Percentiles rank a stretch among this genome's conserved stretches.
Conservation (phyloP, 2,329 filamentous ascomycete genomes). For the Monosporascus sp. region DNA sequence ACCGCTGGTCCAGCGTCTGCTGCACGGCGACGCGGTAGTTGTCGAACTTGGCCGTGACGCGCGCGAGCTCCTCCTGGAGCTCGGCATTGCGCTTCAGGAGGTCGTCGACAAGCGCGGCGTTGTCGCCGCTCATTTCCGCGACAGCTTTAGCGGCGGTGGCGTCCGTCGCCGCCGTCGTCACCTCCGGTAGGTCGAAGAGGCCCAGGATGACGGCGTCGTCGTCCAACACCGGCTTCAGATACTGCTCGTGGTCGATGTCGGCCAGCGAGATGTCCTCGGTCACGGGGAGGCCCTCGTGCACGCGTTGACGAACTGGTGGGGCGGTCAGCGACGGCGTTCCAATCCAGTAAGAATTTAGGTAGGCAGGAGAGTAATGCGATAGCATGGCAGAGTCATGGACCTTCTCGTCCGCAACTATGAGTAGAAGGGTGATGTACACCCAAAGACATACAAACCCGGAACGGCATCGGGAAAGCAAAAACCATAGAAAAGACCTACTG, state of each 20-base stretch:
- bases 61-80: constrained; percentile 57
- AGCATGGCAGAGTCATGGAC: no score
- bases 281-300: constrained; percentile 38
- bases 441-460: background rate
- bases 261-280: constrained; percentile 55
- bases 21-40: constrained; percentile 62
- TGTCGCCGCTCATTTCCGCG: constrained; percentile 16
- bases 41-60: constrained; percentile 55
- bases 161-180: constrained; percentile 27
- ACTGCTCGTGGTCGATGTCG: constrained; percentile 71
- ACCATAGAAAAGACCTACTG: constrained; percentile 26
- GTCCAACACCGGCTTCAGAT: constrained; percentile 76
- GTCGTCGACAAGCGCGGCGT: constrained; percentile 30
- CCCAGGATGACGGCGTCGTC: constrained; percentile 87
- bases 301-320: constrained; percentile 40
- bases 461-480: background rate
- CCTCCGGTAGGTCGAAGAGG: constrained; percentile 68
- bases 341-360: background rate
- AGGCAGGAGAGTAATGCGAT: no score
- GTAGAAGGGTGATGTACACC: background rate
- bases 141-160: constrained; percentile 10
- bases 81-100: constrained; percentile 45
- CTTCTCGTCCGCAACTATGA: no score
- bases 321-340: constrained; percentile 8
- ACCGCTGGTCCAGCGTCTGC: constrained; percentile 60